These are phyloP conservation scores for Aspergillus thermomutatus DNA, from an alignment of 2,329 filamentous ascomycete species.

Conservation along the genomic window DNA sequence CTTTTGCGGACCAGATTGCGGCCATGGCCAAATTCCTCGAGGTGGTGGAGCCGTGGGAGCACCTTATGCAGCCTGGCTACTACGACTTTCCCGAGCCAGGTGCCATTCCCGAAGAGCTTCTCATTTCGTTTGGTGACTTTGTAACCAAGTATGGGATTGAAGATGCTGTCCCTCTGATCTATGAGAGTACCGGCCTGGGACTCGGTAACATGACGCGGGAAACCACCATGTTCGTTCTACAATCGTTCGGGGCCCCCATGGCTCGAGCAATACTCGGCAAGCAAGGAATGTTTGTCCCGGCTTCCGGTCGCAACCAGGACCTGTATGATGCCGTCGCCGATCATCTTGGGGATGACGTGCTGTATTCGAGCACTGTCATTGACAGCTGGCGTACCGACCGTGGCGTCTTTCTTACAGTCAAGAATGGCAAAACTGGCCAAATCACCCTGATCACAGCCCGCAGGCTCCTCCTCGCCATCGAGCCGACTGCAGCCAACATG, in stretches of 20 bases:
- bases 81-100: conserved; percentile 13
- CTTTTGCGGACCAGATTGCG: conserved; percentile 5
- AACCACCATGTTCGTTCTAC: conserved; percentile 12
- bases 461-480: conserved; percentile 37
- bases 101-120: conserved; percentile 20
- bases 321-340: conserved; percentile 41
- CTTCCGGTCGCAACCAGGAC: conserved; percentile 35
- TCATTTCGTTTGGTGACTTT: conserved; percentile 21
- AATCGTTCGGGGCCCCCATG: conserved; percentile 14
- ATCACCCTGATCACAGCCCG: conserved; percentile 31
- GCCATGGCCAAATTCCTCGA: conserved; percentile 17
- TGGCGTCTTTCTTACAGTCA: conserved; percentile 32
- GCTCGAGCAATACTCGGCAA: conserved; percentile 30
- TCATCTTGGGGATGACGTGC: conserved; percentile 38
- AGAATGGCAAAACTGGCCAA: conserved; percentile 22
- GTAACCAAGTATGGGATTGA: conserved; percentile 19
- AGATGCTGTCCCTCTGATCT: conserved; percentile 13
- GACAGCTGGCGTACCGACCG: conserved; percentile 13
- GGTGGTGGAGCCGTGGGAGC: conserved; percentile 16
- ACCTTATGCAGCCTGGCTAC: conserved; percentile 14
- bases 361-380: conserved; percentile 37
- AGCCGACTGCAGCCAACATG: conserved; percentile 36
- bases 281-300: conserved; percentile 28
- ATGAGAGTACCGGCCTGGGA: conserved; percentile 13
- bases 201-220: conserved; percentile 11